Evolutionary conservation across 306 rosid species (phyloP).

Genomic region (Acacia crassicarpa): DNA sequence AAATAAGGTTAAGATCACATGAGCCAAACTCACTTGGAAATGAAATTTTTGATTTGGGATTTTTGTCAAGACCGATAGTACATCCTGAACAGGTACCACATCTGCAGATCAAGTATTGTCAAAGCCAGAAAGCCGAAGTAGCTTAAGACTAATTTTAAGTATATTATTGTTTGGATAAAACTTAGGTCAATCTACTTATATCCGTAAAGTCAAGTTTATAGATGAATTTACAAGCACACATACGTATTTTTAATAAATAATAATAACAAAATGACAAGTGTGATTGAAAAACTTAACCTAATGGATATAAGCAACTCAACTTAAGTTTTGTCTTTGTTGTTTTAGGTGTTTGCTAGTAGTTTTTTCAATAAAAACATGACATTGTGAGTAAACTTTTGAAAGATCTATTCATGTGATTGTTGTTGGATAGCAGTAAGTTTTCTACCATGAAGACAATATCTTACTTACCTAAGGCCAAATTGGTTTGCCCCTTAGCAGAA

Average conservation of each 20-base stretch:
- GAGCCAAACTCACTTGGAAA: conserved; percentile 56
- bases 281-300: too few species aligned
- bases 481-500: conserved; percentile 24
- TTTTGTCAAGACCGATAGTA: conserved; percentile 46
- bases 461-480: conserved; percentile 52
- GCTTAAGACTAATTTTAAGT: neutral
- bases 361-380: neutral
- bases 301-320: too few species aligned
- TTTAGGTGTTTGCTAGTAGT: neutral
- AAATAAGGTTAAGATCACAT: neutral
- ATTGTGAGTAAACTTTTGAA: neutral
- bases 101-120: neutral
- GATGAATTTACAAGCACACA: too few species aligned
- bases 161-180: neutral
- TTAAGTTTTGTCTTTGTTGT: too few species aligned
- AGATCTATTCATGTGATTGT: neutral
- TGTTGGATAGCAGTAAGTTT: neutral
- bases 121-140: conserved; percentile 1
- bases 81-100: conserved; percentile 48
- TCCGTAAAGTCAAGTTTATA: too few species aligned
- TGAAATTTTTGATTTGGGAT: conserved; percentile 56
- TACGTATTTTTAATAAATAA: too few species aligned
- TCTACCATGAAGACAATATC: neutral
- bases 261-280: too few species aligned
- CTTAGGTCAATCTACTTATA: too few species aligned